Base-by-base conservation (phyloP, 768 basidiomycete genomes). In the Boletus subparvulus region DNA sequence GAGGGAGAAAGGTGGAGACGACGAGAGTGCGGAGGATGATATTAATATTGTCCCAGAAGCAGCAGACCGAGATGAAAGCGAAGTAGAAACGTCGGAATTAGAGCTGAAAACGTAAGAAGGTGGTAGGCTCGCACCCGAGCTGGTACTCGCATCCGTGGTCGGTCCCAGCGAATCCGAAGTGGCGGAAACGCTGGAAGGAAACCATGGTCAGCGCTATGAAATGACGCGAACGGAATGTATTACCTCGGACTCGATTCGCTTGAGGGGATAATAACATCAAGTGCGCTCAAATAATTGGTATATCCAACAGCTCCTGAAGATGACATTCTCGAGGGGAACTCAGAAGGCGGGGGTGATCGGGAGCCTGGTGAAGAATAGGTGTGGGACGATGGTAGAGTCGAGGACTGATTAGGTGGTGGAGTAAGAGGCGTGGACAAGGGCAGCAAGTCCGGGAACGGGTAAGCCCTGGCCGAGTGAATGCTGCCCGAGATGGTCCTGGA, bases 71-170 rank as follows among this genome's bases (percentile, higher is more conserved):
- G 33, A 47, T 3, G 54, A 42, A 19, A 26, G 33, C 6, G 54
- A 44, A 39, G 46, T 11, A 48, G 60, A 55, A 58, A 61, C 30
- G 50, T 50, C 28, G 44, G 60, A 46, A 69, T 67, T 49, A 61
- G 67, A 60, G 56, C 53, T 46, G 42, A 48, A 51, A 54, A 43
- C 1, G 24, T 47, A 51, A 33, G 53, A 61, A 16, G 45, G 43
- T 28, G 50, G 51, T 40, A 49, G 33, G 62, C 56, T 55, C 67
- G 48, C 62, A 69, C 67, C 61, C 61, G 41, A 21, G 41, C 50
- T 68, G 24, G 61, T 36, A 37, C 32, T 35, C 30, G 58, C 48
- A 36, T 51, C 37, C 26, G 55, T 61, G 21, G 50, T 52, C 9
- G n/a, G 21, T n/a, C 37, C 30, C 6, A 47, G 41, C 6, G 35